Evolutionary conservation across 2,329 filamentous ascomycete genomes (phyloP).

Genomic region (Cercospora zeae-maydis): DNA sequence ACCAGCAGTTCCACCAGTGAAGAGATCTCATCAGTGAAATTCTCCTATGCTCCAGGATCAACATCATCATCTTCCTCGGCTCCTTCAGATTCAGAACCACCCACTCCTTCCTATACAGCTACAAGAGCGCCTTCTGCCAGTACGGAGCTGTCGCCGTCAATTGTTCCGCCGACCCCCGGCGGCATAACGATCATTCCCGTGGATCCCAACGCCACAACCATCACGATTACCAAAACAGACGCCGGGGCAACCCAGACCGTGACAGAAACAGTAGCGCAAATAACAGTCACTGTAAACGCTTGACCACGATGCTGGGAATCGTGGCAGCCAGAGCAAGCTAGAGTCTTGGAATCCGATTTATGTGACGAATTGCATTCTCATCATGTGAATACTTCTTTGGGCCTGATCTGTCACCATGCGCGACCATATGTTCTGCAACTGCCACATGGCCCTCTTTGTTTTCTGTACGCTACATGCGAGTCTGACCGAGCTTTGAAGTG

Average conservation of each 20-base stretch:
- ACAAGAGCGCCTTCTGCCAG: neutral
- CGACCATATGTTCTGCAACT: neutral
- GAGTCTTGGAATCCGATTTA: neutral
- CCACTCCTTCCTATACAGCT: neutral
- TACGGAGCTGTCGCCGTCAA: neutral
- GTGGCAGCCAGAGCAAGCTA: neutral
- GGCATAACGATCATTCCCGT: constrained; percentile 31
- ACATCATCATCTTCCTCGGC: neutral
- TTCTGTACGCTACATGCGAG: neutral
- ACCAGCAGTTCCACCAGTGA: neutral
- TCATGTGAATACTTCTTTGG: neutral
- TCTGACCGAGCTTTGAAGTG: neutral
- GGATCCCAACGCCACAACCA: constrained; percentile 20
- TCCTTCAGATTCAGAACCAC: neutral
- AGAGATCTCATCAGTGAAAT: neutral
- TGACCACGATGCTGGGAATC: neutral
- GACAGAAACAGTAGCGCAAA: constrained; percentile 21
- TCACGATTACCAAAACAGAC: constrained; percentile 24
- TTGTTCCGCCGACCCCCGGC: neutral
- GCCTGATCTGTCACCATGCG: too few relatives aligned
- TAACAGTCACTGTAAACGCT: constrained; percentile 22
- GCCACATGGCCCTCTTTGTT: neutral
- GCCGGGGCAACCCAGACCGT: constrained; percentile 20
- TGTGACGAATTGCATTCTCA: neutral
- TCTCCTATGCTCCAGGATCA: neutral